phyloP scores from a whole-genome alignment of 305 asterid species.

The Salvia sclarea region DNA sequence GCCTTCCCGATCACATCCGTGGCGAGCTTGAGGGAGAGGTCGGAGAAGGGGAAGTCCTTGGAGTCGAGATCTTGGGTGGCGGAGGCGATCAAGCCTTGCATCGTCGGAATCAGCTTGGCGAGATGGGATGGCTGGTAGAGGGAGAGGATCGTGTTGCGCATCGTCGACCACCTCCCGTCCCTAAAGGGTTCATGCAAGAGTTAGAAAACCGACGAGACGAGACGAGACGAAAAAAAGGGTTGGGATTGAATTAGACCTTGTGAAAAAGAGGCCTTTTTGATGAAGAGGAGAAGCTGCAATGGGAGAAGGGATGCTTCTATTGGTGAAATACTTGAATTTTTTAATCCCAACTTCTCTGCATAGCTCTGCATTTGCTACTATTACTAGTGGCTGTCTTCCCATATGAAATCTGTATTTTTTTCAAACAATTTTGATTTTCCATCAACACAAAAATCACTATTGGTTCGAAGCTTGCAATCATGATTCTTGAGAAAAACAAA shows the following conservation, averaged over 20 bases:
- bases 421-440: not conserved
- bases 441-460: not conserved
- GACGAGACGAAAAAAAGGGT: too few species aligned
- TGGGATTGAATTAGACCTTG: slow-evolving; percentile 48
- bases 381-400: slow-evolving; percentile 94
- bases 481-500: not conserved
- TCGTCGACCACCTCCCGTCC: slow-evolving; percentile 87
- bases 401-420: slow-evolving; percentile 67
- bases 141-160: slow-evolving; percentile 83
- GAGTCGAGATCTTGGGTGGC: slow-evolving; percentile 63
- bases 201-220: not conserved
- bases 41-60: slow-evolving; percentile 60
- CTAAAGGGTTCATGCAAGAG: slow-evolving; percentile 41
- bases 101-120: slow-evolving; percentile 76
- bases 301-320: slow-evolving; percentile 97
- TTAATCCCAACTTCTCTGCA: slow-evolving; percentile 88
- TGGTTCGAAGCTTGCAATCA: not conserved
- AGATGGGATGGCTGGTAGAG: slow-evolving; percentile 94
- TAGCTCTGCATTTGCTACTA: slow-evolving; percentile 83
- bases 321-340: slow-evolving; percentile 73
- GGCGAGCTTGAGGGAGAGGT: slow-evolving; percentile 79
- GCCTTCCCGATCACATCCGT: slow-evolving; percentile 90
- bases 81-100: slow-evolving; percentile 71
- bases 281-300: slow-evolving; percentile 94
- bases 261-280: slow-evolving; percentile 90